Conservation (phyloP, 2,329 filamentous ascomycete species). For the Monosporascus ibericus region DNA sequence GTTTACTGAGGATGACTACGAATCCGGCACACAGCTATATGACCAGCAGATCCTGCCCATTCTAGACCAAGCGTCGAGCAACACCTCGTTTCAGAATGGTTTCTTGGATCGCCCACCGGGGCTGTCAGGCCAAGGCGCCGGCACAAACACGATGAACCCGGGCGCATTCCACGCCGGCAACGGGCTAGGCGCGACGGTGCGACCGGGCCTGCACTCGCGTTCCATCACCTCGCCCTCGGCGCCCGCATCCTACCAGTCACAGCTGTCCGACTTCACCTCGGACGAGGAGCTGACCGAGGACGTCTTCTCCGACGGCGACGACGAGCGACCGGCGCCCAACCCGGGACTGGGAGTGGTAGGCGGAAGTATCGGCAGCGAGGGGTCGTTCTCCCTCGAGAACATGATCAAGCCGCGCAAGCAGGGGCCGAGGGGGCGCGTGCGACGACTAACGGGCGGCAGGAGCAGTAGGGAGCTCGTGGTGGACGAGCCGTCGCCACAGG, state of each 20-base stretch:
- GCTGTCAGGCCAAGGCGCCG: conserved; percentile 51
- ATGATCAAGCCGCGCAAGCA: conserved; percentile 56
- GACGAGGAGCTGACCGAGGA: conserved; percentile 73
- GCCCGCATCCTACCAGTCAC: conserved; percentile 47
- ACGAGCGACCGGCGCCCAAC: conserved; percentile 35
- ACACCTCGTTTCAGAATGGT: conserved; percentile 80
- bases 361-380: conserved; percentile 20
- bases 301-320: conserved; percentile 73
- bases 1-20: conserved; percentile 59
- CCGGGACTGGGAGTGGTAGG: conserved; percentile 7
- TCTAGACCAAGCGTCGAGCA: conserved; percentile 75
- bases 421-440: conserved; percentile 52
- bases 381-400: conserved; percentile 52
- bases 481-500: conserved; percentile 30
- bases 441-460: conserved; percentile 54
- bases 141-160: conserved; percentile 54
- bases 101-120: conserved; percentile 67
- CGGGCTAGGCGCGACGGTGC: conserved; percentile 29
- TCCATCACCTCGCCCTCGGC: conserved; percentile 78
- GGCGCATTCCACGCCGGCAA: conserved; percentile 43
- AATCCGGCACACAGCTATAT: conserved; percentile 77
- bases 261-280: conserved; percentile 57
- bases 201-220: conserved; percentile 70
- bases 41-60: conserved; percentile 91
- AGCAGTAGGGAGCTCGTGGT: conserved; percentile 6